phyloP scores from a whole-genome alignment of 768 basidiomycete species.

The Boletus vermiculosoides region DNA sequence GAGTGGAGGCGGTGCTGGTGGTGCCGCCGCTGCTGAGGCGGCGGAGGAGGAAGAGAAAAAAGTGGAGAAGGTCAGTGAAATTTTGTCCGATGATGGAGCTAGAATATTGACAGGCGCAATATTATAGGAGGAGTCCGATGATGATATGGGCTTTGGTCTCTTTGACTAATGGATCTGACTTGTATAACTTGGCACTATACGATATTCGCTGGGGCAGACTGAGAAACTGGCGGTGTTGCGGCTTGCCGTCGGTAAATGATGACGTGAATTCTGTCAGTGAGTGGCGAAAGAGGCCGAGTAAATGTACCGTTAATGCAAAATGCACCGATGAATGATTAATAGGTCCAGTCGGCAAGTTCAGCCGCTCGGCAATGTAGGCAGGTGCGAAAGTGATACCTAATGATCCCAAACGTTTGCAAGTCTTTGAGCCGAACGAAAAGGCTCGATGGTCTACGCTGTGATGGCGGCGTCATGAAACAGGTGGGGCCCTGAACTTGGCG shows the following conservation, averaged over 20 bases:
- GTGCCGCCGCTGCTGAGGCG: constrained; percentile 51
- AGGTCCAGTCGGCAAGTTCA: not conserved
- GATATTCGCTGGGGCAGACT: constrained; percentile 17
- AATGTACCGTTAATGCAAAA: constrained; percentile 8
- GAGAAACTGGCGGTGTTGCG: constrained; percentile 4
- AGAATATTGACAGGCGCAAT: not conserved
- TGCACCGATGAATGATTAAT: not conserved
- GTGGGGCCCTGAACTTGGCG: not conserved
- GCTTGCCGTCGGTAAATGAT: constrained; percentile 29
- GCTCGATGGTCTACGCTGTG: not conserved
- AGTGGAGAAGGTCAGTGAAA: constrained; percentile 71
- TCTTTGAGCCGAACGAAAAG: not conserved
- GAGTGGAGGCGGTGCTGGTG: constrained; percentile 49
- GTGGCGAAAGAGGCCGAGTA: constrained; percentile 21
- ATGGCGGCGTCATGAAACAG: constrained; percentile 6
- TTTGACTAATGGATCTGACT: constrained; percentile 70
- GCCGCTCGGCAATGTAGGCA: not conserved
- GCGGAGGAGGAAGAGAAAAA: constrained; percentile 84
- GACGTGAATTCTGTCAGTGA: not conserved
- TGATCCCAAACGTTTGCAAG: not conserved
- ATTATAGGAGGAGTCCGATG: constrained; percentile 86
- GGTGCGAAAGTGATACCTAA: not conserved
- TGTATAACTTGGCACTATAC: not conserved
- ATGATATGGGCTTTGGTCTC: constrained; percentile 99
- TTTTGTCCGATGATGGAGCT: not conserved